Percentiles rank a stretch among this genome's conserved stretches.
These are phyloP conservation scores for Chytridium lagenaria DNA, from an alignment of 371 early-diverging fungal species.

Conservation along the genomic window DNA sequence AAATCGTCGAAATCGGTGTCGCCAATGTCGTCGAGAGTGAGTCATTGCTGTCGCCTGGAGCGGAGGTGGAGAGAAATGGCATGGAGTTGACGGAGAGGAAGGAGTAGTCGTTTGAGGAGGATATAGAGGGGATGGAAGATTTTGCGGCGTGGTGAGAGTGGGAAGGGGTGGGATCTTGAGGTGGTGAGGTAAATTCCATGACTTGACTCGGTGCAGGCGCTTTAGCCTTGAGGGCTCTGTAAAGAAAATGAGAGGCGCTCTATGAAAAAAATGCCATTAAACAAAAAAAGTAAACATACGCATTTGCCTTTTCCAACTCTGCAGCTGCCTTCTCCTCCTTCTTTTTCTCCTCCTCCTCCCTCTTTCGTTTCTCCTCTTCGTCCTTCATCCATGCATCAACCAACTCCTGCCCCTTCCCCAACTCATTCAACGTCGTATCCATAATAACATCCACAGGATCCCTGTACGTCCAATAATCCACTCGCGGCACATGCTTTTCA, in stretches of 20 bases:
- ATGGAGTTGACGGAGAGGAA: not conserved
- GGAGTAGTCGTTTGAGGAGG: not conserved
- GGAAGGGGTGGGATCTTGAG: too few relatives aligned
- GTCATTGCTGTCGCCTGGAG: not conserved
- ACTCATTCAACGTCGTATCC: not conserved
- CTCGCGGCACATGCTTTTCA: not conserved
- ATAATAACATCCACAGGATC: not conserved
- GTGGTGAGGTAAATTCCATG: too few relatives aligned
- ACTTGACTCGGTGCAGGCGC: not conserved
- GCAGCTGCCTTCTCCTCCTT: not conserved
- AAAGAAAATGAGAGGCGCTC: not conserved
- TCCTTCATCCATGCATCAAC: not conserved
- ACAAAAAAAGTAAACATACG: not conserved
- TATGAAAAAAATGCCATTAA: not conserved
- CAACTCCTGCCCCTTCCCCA: not conserved
- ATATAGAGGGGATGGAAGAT: too few relatives aligned
- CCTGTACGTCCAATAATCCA: not conserved
- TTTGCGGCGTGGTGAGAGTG: too few relatives aligned
- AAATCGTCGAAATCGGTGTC: not conserved
- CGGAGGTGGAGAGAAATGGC: not conserved
- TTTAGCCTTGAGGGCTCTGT: not conserved
- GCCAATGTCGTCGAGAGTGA: not conserved
- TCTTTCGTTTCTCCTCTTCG: not conserved
- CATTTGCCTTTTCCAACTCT: not conserved
- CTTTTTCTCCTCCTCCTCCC: not conserved